Evolutionary conservation across 306 rosid species (phyloP), one percentile per base, ranked within the genome.

Genomic region (Neltuma alba): DNA sequence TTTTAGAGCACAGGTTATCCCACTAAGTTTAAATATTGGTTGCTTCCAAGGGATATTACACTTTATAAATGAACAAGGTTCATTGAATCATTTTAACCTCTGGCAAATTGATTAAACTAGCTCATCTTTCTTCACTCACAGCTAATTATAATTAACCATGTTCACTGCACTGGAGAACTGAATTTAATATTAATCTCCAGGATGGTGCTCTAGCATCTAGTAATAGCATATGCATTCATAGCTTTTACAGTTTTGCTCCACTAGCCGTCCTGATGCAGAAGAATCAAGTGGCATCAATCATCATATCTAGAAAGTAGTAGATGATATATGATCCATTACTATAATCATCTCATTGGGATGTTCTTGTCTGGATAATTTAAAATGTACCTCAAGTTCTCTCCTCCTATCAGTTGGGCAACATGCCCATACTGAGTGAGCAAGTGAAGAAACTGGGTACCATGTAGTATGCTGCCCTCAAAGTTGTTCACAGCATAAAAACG

Each of bases 1-100:
- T 80, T 65, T 65, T 64, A 54, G 28, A 74, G 48, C 47, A 61
- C 42, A 80, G 34, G 31, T 12, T 25, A 12, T 60, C 37, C 66
- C 66, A 28, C 66, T 60, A 60, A 60, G 64, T 60, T 60, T 60
- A 28, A 28, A 60, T 58, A 58, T 11, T 25, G 64, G 64, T 27
- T 2, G 64, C 7, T 58, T 58, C 34, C 34, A 61, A 54, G 66
- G 66, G 20, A 28, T 28, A 12, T n/a, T 5, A 28, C 66, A 27
- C 5, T 60, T 60, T 60, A 60, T 28, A 28, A 60, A 60, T 5
- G 34, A 30, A 28, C 1, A 14, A 60, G 66, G 66, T 60, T 60
- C 66, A 28, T 28, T 60, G 37, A 60, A 60, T 60, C 66, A 12
- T 60, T 14, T 27, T 14, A 27, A 13, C 5, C 66, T 28, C 37